phyloP scores from a whole-genome alignment of 306 rosid genomes.

The Quercus agrifolia region DNA sequence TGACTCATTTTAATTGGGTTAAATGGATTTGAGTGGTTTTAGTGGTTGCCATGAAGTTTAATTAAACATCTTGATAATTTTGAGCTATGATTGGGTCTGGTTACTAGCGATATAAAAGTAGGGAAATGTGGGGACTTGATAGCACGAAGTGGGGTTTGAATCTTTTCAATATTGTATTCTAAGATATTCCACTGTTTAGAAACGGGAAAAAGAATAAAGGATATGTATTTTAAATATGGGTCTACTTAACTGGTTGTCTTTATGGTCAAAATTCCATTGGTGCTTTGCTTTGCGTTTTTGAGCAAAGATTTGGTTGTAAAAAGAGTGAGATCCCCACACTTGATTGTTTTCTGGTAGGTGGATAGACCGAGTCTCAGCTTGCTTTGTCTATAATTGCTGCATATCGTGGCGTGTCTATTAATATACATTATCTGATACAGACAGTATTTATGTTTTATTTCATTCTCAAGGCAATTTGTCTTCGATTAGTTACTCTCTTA shows the following conservation, averaged over 20 bases:
- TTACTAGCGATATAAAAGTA: background rate
- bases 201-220: background rate
- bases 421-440: background rate
- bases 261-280: background rate
- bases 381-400: background rate
- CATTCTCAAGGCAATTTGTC: background rate
- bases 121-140: constrained; percentile 13
- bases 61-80: background rate
- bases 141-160: constrained; percentile 5
- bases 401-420: background rate
- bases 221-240: background rate
- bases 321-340: background rate
- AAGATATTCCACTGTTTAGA: background rate
- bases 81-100: constrained; percentile 3
- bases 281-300: background rate
- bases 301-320: background rate
- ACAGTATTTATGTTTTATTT: background rate
- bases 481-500: background rate
- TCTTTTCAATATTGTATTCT: background rate
- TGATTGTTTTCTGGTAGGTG: background rate
- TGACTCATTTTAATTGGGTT: constrained; percentile 9
- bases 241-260: background rate
- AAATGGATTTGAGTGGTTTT: background rate
- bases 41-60: background rate
- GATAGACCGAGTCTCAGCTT: background rate